Base-by-base conservation (phyloP, 2,329 filamentous ascomycete species). In the Arachnomyces sp. region DNA sequence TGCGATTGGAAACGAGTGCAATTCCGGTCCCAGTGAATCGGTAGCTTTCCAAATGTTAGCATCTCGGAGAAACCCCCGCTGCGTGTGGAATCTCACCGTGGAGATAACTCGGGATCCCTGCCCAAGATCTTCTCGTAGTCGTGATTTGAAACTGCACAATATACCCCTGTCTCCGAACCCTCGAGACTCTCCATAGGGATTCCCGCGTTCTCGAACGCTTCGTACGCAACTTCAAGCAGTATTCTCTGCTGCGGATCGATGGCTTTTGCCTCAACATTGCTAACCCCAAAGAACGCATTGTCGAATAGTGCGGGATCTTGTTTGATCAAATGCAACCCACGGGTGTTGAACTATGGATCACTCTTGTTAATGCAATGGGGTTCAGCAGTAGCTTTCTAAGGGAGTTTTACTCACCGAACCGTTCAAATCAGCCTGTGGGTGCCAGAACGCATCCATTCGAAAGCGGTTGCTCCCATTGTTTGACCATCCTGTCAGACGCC, bases 351-450 rank as follows among this genome's bases (percentile, higher is more conserved):
- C 20, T 25, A 25, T 9, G 20, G 9, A 25, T 9, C 20, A 25
- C 20, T n/a, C n/a, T n/a, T n/a, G n/a, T n/a, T n/a, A 9, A 25
- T 25, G 20, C 20, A 25, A 5, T 9, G 20, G 9, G 9, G n/a
- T n/a, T 25, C 20, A 25, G 20, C 20, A 5, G 9, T 25, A 5
- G 5, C 20, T 25, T 9, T 9, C 20, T 5, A 9, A 25, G 9
- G 20, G 20, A 9, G 20, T 25, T 25, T 25, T 25, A 25, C 20
- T 25, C n/a, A 36, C 25, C n/a, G 25, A 28, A 64, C 68, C 43
- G 66, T 65, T 43, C 68, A 69, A 43, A 70, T 49, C 42, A 16
- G 47, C 35, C 39, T 48, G 44, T 31, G 38, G 31, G 29, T 49
- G 31, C 30, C 48, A 52, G 28, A 53, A 55, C 1, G n/a, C 36